Evolutionary conservation across 192 early-diverging fungal species (phyloP).

Genomic region (Entomortierella beljakovae): DNA sequence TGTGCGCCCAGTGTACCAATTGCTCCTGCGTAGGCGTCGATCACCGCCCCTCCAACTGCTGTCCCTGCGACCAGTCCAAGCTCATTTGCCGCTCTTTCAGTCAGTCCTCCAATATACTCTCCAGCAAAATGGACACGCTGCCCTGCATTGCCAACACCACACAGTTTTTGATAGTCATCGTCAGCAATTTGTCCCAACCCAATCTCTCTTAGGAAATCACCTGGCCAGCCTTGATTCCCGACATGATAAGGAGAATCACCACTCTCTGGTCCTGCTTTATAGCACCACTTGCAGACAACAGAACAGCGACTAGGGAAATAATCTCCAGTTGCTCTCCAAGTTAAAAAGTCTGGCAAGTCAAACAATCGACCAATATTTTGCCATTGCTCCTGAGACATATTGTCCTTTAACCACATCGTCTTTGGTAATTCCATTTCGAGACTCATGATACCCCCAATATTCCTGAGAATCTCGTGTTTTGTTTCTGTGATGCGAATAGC

Average conservation of each 20-base stretch:
- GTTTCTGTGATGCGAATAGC: slow-evolving; percentile 71
- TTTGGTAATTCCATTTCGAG: slow-evolving; percentile 87
- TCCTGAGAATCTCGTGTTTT: slow-evolving; percentile 65
- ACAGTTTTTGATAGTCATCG: slow-evolving; percentile 56
- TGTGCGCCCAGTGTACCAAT: slow-evolving; percentile 65
- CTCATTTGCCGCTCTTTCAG: slow-evolving; percentile 61
- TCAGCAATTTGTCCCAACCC: slow-evolving; percentile 65
- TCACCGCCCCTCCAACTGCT: slow-evolving; percentile 71
- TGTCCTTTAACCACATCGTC: slow-evolving; percentile 72
- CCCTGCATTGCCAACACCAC: slow-evolving; percentile 50
- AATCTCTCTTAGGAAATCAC: slow-evolving; percentile 62
- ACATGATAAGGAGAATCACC: slow-evolving; percentile 8
- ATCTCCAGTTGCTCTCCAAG: slow-evolving; percentile 70
- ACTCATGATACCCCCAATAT: slow-evolving; percentile 74
- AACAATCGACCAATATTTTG: slow-evolving; percentile 65
- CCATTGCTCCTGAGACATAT: slow-evolving; percentile 63
- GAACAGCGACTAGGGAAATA: slow-evolving; percentile 67
- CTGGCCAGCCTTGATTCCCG: slow-evolving; percentile 63
- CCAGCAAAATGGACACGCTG: slow-evolving; percentile 62
- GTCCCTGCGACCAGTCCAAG: slow-evolving; percentile 66
- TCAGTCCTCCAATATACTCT: slow-evolving; percentile 65
- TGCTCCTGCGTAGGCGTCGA: slow-evolving; percentile 83
- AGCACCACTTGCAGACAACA: slow-evolving; percentile 76
- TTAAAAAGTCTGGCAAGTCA: slow-evolving; percentile 82
- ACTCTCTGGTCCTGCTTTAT: slow-evolving; percentile 56